Percentiles rank a stretch among this genome's conserved stretches.
Evolutionary conservation across 2,329 filamentous ascomycete species (phyloP).

Genomic region (Harringtonia lauricola): DNA sequence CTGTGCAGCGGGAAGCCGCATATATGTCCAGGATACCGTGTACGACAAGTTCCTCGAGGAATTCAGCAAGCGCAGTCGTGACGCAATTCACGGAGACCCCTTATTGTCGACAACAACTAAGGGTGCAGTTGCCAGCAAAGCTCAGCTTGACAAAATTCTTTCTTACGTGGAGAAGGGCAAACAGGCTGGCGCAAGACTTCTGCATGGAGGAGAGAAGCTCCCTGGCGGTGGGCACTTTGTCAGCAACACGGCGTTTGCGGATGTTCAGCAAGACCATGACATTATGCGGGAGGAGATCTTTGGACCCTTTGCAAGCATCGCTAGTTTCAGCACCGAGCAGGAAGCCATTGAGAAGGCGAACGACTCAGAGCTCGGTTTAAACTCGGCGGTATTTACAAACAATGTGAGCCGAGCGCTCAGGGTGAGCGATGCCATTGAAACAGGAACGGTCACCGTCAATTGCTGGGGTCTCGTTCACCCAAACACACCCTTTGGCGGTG

Average conservation of each 20-base stretch:
- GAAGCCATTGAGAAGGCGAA: slow-evolving; percentile 24
- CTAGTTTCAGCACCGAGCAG: slow-evolving; percentile 22
- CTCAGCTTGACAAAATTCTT: slow-evolving; percentile 57
- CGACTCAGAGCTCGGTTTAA: slow-evolving; percentile 44
- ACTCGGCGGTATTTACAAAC: slow-evolving; percentile 44
- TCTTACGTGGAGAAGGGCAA: slow-evolving; percentile 56
- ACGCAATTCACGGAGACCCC: slow-evolving; percentile 41
- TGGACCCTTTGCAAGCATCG: slow-evolving; percentile 22
- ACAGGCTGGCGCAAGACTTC: slow-evolving; percentile 50
- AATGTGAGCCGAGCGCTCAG: slow-evolving; percentile 35
- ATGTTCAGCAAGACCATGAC: slow-evolving; percentile 21
- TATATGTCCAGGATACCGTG: slow-evolving; percentile 45
- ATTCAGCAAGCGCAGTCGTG: slow-evolving; percentile 29
- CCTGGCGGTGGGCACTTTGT: slow-evolving; percentile 36
- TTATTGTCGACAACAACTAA: slow-evolving; percentile 56
- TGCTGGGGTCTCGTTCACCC: slow-evolving; percentile 30
- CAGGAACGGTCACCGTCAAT: slow-evolving; percentile 39
- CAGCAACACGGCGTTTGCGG: slow-evolving; percentile 22
- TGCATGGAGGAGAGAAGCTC: slow-evolving; percentile 42
- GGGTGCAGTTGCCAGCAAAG: slow-evolving; percentile 48
- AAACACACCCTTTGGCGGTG: slow-evolving; percentile 37
- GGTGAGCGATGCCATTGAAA: slow-evolving; percentile 41
- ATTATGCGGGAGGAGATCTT: slow-evolving; percentile 25
- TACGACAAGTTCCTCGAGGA: slow-evolving; percentile 48
- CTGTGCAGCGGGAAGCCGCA: slow-evolving; percentile 46